Conservation (phyloP, 2,329 filamentous ascomycete species). For the Botryotinia narcissicola region DNA sequence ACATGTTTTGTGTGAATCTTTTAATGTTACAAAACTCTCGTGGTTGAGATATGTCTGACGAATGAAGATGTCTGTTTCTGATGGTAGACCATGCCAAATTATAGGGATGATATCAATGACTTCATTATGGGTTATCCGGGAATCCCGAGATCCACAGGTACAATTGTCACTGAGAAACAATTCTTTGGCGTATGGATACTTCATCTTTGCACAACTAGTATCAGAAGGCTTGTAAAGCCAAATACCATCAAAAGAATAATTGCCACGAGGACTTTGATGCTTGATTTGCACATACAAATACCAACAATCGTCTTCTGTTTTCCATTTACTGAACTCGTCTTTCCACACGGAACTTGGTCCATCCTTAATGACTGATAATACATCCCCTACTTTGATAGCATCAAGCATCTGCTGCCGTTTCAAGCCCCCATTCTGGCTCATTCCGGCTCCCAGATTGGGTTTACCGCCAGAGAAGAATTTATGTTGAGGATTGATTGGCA, state of each 20-base stretch:
- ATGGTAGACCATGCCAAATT: slow-evolving; percentile 53
- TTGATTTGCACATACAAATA: slow-evolving; percentile 67
- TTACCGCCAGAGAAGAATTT: background rate
- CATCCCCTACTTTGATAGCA: slow-evolving; percentile 50
- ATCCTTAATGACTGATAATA: slow-evolving; percentile 48
- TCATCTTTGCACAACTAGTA: slow-evolving; percentile 65
- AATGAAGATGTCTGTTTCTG: slow-evolving; percentile 58
- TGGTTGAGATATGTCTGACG: slow-evolving; percentile 65
- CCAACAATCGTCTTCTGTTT: slow-evolving; percentile 55
- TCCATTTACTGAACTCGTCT: slow-evolving; percentile 45
- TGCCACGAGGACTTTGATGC: slow-evolving; percentile 40
- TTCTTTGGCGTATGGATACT: slow-evolving; percentile 70
- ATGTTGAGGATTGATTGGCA: background rate
- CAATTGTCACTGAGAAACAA: slow-evolving; percentile 76
- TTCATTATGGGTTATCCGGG: slow-evolving; percentile 52
- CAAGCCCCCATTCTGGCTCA: background rate
- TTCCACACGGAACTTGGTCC: slow-evolving; percentile 55
- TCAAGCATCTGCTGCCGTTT: slow-evolving; percentile 43
- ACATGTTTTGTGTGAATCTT: slow-evolving; percentile 55
- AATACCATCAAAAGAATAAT: slow-evolving; percentile 57
- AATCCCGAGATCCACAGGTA: slow-evolving; percentile 50
- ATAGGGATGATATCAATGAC: slow-evolving; percentile 58
- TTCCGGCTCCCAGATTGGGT: background rate
- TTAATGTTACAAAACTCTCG: slow-evolving; percentile 61
- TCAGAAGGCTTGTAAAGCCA: slow-evolving; percentile 74